phyloP scores from a whole-genome alignment of 495 filamentous ascomycete species.

The Polyplosphaeria fusca region DNA sequence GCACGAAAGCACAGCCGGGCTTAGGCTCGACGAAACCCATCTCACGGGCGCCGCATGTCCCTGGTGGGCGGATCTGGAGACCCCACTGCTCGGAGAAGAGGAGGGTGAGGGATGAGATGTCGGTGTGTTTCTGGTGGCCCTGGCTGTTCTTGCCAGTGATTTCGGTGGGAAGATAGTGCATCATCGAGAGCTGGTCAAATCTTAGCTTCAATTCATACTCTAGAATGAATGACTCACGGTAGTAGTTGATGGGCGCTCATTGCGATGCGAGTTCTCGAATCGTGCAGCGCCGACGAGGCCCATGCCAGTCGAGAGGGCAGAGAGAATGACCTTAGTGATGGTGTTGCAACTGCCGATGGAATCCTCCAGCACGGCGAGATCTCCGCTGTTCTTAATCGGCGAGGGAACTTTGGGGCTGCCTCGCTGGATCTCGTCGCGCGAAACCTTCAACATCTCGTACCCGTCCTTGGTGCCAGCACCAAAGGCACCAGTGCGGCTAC shows the following conservation, averaged over 20 bases:
- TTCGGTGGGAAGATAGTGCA: constrained; percentile 27
- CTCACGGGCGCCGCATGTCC: constrained; percentile 37
- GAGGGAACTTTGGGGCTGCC: constrained; percentile 39
- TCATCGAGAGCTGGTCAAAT: constrained; percentile 29
- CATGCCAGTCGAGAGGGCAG: constrained; percentile 49
- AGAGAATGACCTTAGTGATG: constrained; percentile 52
- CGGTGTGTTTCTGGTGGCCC: constrained; percentile 53
- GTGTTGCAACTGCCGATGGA: constrained; percentile 49
- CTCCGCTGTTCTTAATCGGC: constrained; percentile 49
- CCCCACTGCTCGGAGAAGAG: constrained; percentile 57
- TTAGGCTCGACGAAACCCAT: constrained; percentile 55
- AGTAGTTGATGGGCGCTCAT: constrained; percentile 49
- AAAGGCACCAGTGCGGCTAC: constrained; percentile 47
- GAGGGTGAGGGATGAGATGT: constrained; percentile 56
- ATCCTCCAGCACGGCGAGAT: constrained; percentile 44
- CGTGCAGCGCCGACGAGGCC: constrained; percentile 43
- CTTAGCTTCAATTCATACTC: constrained; percentile 40
- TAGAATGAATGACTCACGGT: constrained; percentile 40
- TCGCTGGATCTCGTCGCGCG: constrained; percentile 28
- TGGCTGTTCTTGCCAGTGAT: background rate
- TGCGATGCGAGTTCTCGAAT: constrained; percentile 54
- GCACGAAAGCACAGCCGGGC: constrained; percentile 51
- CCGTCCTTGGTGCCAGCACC: constrained; percentile 51
- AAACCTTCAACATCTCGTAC: constrained; percentile 55
- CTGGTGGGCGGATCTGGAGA: constrained; percentile 53